Evolutionary conservation across 2,329 filamentous ascomycete genomes (phyloP).

Genomic region (Ophiostoma ulmi): DNA sequence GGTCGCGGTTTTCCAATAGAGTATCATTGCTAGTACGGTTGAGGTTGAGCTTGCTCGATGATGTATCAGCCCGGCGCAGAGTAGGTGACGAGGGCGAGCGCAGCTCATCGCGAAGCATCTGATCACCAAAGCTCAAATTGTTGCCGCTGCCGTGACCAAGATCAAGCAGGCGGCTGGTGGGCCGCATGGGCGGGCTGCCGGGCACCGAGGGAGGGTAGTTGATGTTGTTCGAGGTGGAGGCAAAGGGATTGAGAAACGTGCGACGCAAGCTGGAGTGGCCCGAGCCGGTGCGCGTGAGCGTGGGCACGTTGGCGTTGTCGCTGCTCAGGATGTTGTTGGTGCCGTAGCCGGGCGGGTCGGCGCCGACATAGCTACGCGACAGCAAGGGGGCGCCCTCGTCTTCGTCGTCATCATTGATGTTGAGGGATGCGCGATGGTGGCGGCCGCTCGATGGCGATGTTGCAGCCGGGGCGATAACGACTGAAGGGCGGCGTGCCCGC

Average conservation of each 20-base stretch:
- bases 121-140: slow-evolving; percentile 59
- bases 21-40: slow-evolving; percentile 12
- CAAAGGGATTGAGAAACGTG: slow-evolving; percentile 32
- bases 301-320: slow-evolving; percentile 34
- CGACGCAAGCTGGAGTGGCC: slow-evolving; percentile 49
- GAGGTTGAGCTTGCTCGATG: slow-evolving; percentile 17
- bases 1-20: background rate
- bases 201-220: slow-evolving; percentile 67
- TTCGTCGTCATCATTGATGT: slow-evolving; percentile 39
- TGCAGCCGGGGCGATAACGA: slow-evolving; percentile 28
- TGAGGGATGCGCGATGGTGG: slow-evolving; percentile 35
- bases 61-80: slow-evolving; percentile 16
- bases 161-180: slow-evolving; percentile 41
- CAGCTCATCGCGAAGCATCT: slow-evolving; percentile 65
- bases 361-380: slow-evolving; percentile 41
- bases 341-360: slow-evolving; percentile 30
- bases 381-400: slow-evolving; percentile 53
- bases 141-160: slow-evolving; percentile 37
- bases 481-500: slow-evolving; percentile 58
- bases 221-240: slow-evolving; percentile 50
- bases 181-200: slow-evolving; percentile 50
- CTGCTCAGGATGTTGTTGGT: slow-evolving; percentile 40
- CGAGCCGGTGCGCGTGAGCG: slow-evolving; percentile 43
- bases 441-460: background rate
- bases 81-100: slow-evolving; percentile 19